Conservation (phyloP, 1,284 basidiomycete genomes). For the Cutaneotrichosporon mucoides region DNA sequence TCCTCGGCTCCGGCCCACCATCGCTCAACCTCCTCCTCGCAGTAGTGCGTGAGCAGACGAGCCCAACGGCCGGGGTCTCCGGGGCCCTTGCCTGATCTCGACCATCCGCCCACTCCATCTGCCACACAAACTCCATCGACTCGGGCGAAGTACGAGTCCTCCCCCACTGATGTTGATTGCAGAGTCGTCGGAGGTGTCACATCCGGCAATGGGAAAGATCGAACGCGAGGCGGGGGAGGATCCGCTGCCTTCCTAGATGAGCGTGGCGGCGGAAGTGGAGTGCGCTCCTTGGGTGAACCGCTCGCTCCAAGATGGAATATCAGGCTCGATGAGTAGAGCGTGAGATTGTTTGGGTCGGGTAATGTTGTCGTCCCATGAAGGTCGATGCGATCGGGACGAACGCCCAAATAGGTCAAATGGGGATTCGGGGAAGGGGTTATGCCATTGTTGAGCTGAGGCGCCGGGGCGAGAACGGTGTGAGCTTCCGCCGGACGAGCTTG, state of each 20-base stretch:
- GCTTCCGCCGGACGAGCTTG: constrained; percentile 19
- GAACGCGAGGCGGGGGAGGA: constrained; percentile 32
- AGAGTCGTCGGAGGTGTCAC: constrained; percentile 28
- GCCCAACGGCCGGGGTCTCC: constrained; percentile 46
- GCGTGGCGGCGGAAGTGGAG: constrained; percentile 14
- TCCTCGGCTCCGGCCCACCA: constrained; percentile 42
- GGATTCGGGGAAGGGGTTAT: constrained; percentile 1
- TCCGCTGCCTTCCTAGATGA: background rate
- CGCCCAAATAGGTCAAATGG: constrained; percentile 12
- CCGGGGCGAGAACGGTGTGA: constrained; percentile 22
- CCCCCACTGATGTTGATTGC: constrained; percentile 37
- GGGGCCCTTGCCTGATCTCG: constrained; percentile 30
- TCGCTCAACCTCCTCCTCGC: constrained; percentile 38
- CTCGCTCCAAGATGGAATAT: constrained; percentile 42
- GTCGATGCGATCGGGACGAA: constrained; percentile 8
- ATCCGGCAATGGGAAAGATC: constrained; percentile 37
- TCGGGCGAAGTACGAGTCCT: constrained; percentile 49
- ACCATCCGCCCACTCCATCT: constrained; percentile 51
- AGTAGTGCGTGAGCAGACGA: constrained; percentile 47
- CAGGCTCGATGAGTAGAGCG: constrained; percentile 31
- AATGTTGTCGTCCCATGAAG: background rate
- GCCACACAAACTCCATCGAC: constrained; percentile 47
- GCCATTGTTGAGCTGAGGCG: constrained; percentile 11
- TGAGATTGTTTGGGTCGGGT: constrained; percentile 20
- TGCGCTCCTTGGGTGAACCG: constrained; percentile 38